Percentiles rank a stretch among this genome's conserved stretches.
phyloP scores from a whole-genome alignment of 2,329 filamentous ascomycete genomes.

The Fusarium sulawesiense region DNA sequence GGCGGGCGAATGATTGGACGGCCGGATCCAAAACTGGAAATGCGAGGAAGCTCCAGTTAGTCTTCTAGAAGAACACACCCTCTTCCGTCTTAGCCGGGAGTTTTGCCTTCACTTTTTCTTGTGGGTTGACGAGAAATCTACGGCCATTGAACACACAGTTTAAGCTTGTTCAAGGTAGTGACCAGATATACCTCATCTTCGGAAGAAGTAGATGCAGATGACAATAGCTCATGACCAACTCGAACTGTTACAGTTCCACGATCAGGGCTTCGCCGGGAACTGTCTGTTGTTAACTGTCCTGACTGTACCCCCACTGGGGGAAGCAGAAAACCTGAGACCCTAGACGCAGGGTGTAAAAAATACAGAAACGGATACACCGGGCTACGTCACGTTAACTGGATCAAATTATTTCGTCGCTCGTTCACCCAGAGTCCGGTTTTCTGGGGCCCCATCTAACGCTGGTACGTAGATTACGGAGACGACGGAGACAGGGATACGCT shows the following conservation, averaged over 20 bases:
- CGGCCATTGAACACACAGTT: too few relatives aligned
- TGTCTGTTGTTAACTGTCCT: neutral
- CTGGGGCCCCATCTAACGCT: neutral
- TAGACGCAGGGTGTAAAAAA: too few relatives aligned
- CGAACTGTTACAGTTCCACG: neutral
- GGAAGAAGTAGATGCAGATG: neutral
- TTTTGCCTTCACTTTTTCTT: neutral
- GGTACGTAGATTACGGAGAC: constrained; percentile 13
- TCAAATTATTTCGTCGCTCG: too few relatives aligned
- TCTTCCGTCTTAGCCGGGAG: constrained; percentile 9
- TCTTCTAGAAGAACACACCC: constrained; percentile 42
- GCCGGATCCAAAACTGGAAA: constrained; percentile 27
- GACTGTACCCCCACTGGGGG: constrained; percentile 8
- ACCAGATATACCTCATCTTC: neutral
- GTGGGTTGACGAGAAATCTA: neutral
- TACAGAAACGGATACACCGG: too few relatives aligned
- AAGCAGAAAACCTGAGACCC: too few relatives aligned
- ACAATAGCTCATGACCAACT: neutral
- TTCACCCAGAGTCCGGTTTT: neutral
- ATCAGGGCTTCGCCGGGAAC: neutral
- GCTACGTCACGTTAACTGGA: too few relatives aligned
- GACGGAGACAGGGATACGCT: constrained; percentile 25
- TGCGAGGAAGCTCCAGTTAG: constrained; percentile 24
- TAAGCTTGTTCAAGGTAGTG: neutral
- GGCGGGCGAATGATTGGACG: constrained; percentile 24